Evolutionary conservation across 805 yeast genomes (phyloP).

Genomic region (Candida hungchunana): DNA sequence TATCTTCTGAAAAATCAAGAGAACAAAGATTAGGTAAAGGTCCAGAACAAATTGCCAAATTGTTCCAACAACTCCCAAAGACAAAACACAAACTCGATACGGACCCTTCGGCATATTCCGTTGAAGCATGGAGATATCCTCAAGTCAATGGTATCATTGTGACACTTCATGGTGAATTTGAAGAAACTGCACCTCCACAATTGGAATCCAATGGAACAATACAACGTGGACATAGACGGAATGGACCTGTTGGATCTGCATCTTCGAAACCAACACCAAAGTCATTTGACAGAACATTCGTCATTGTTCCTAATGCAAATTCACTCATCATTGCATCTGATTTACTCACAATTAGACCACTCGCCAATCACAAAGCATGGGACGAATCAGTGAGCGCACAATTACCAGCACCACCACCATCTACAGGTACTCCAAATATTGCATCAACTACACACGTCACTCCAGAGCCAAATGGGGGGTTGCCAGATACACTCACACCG

Average conservation of each 20-base stretch:
- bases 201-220: slow-evolving; percentile 22
- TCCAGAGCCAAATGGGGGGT: slow-evolving; percentile 16
- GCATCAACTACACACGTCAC: slow-evolving; percentile 7
- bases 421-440: slow-evolving; percentile 18
- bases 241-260: slow-evolving; percentile 24
- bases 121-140: slow-evolving; percentile 73
- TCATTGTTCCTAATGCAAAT: slow-evolving; percentile 65
- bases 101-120: slow-evolving; percentile 61
- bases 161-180: slow-evolving; percentile 78
- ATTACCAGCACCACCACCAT: slow-evolving; percentile 9
- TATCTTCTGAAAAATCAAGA: slow-evolving; percentile 51
- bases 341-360: slow-evolving; percentile 62
- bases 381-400: slow-evolving; percentile 20
- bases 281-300: slow-evolving; percentile 81
- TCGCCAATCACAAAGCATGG: slow-evolving; percentile 58
- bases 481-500: slow-evolving; percentile 27
- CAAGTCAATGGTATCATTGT: slow-evolving; percentile 75
- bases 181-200: slow-evolving; percentile 60
- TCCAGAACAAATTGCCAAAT: slow-evolving; percentile 53
- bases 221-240: slow-evolving; percentile 26
- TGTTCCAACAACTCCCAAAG: slow-evolving; percentile 69
- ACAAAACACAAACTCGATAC: slow-evolving; percentile 67
- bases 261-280: slow-evolving; percentile 47
- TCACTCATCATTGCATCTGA: slow-evolving; percentile 88
- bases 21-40: slow-evolving; percentile 62